Base-by-base conservation (phyloP, 164 flowering plant species). In the Berberis vulgaris region DNA sequence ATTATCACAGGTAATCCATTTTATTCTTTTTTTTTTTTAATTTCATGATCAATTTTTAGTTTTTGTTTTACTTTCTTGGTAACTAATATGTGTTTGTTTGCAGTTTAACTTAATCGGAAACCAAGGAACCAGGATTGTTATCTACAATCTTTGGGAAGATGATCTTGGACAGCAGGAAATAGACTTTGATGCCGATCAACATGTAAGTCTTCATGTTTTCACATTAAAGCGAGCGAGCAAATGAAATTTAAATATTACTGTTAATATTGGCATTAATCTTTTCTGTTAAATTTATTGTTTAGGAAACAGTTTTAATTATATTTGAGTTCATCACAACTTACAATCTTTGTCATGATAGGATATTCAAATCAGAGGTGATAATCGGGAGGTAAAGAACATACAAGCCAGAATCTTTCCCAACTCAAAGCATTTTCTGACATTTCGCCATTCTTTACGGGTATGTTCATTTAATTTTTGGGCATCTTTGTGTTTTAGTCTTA, bases 141-240 rank as follows among this genome's bases (percentile, higher is more conserved):
- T 95, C 66, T 95, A 88, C 78, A 95, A 91, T 71, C 84, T 95
- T 9, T 95, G 99, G 99, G 96, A 89, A 73, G 92, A 95, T 81
- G 97, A 89, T 46, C 74, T 82, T 69, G 94, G 88, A 46, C 79
- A 69, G 57, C 68, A 82, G 67, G 99, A 95, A 69, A 89, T 95
- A 66, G 99, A 95, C 75, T 95, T 95, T 69, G 85, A 79, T 59
- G 61, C 85, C 11, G 92, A 89, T 76, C 67, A 43, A 55, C 76
- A 84, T 72, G 98, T 90, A 73, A 45, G 83, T 71, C 26, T 26
- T 26, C 26, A 26, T 26, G 26, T 26, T 26, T 26, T 26, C 26
- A 26, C 26, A 26, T 26, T 26, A 26, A 26, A 26, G 26, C 26
- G 26, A 26, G 26, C 26, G 26, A 26, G 26, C 26, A 26, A 26